Base-by-base conservation (phyloP, 306 rosid species). In the Quercus agrifolia region DNA sequence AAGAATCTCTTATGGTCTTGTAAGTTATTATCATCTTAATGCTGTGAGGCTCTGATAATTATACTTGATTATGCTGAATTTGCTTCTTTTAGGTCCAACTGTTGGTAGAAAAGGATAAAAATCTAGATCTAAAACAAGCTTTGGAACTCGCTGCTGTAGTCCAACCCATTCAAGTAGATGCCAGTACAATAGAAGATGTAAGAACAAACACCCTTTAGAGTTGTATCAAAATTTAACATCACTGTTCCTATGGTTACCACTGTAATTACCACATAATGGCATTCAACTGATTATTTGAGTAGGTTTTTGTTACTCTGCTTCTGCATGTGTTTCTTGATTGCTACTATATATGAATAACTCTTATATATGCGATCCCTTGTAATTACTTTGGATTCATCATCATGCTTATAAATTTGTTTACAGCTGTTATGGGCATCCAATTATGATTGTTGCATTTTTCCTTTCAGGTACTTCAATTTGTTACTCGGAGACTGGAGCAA, bases 1-100 rank as follows among this genome's bases (percentile, higher is more conserved):
- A 73, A 89, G 99, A 91, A 92, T 92, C 79, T 91, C 99, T 44
- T 91, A 94, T 88, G 97, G 97, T 80, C 99, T 94, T 77, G 98
- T 94, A 86, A 88, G 98, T 85, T 81, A 9, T 58, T 21, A 72
- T 83, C 7, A 33, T 79, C 28, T 23, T 38, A 79, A 85, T n/a
- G 20, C 73, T 80, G 79, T 68, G 55, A 70, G 77, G 75, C 46
- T 55, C 72, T 46, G 72, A 66, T 83, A 69, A 66, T 76, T 59
- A 44, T 54, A 46, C 83, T 81, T 67, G 73, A 28, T 58, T 3
- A 51, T 31, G 70, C 69, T 71, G 68, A 46, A 25, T 62, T 81
- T 85, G 31, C 85, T 75, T 59, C 15, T 75, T 88, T 56, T 84
- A 92, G 97, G 97, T 94, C 80, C 99, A 94, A 80, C 71, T 94